Evolutionary conservation across 768 basidiomycete genomes (phyloP).

Genomic region (Royoungia palumana): DNA sequence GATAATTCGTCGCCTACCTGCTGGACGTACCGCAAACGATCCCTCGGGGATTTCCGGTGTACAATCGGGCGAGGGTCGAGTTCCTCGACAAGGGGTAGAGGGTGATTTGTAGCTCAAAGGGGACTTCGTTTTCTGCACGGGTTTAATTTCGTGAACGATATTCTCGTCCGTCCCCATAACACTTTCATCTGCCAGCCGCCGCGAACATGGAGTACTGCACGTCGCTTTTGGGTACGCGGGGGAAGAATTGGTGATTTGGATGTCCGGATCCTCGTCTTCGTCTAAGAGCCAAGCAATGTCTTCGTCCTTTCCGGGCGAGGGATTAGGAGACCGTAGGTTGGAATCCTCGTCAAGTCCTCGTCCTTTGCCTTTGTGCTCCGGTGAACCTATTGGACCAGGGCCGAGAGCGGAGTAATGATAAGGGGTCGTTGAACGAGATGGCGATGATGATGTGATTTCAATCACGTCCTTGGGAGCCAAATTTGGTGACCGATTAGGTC

Average conservation of each 20-base stretch:
- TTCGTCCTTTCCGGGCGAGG: constrained; percentile 13
- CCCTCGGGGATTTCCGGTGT: constrained; percentile 34
- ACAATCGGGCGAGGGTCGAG: constrained; percentile 16
- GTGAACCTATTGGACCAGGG: neutral
- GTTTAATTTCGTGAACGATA: constrained; percentile 16
- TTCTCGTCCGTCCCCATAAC: constrained; percentile 7
- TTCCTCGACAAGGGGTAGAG: constrained; percentile 28
- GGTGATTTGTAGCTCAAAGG: constrained; percentile 31
- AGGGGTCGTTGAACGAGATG: constrained; percentile 16
- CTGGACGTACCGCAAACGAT: constrained; percentile 46
- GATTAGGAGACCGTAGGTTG: neutral
- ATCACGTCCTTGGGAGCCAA: constrained; percentile 25
- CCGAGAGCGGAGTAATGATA: neutral
- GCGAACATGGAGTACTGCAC: neutral
- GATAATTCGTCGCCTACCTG: constrained; percentile 27
- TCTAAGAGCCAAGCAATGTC: constrained; percentile 67
- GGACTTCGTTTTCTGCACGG: constrained; percentile 8
- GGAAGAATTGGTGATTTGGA: constrained; percentile 53
- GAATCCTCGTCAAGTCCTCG: neutral
- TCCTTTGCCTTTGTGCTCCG: constrained; percentile 13
- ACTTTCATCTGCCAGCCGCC: constrained; percentile 19
- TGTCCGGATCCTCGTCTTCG: constrained; percentile 56
- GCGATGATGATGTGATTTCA: constrained; percentile 32
- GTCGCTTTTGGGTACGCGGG: constrained; percentile 28
- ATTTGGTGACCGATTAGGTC: constrained; percentile 21